Conservation (phyloP, 495 filamentous ascomycete species). For the Podospora anserina region DNA sequence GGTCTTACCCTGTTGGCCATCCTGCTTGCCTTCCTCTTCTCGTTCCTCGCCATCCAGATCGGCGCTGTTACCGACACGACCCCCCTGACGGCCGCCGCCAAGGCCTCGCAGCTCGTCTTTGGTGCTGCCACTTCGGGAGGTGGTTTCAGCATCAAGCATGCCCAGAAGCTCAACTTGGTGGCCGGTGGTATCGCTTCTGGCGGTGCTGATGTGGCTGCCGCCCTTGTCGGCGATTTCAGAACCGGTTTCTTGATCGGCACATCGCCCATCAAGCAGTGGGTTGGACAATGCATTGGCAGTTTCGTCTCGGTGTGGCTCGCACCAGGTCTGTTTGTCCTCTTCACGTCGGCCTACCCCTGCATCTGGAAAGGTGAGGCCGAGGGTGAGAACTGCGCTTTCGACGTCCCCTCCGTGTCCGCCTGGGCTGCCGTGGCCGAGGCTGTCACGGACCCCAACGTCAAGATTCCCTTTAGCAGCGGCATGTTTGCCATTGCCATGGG, state of each 20-base stretch:
- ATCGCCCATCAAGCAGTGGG: conserved; percentile 60
- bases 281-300: conserved; percentile 59
- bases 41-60: conserved; percentile 65
- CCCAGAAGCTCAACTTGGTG: conserved; percentile 61
- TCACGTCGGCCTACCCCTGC: conserved; percentile 64
- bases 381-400: conserved; percentile 50
- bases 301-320: conserved; percentile 61
- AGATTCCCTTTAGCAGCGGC: conserved; percentile 54
- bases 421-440: conserved; percentile 65
- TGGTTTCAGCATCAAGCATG: conserved; percentile 42
- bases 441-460: conserved; percentile 57
- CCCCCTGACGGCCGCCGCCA: conserved; percentile 61
- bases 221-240: conserved; percentile 58
- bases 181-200: conserved; percentile 59
- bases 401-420: conserved; percentile 59
- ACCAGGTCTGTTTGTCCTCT: conserved; percentile 62
- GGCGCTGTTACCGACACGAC: conserved; percentile 61
- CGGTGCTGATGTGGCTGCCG: conserved; percentile 54
- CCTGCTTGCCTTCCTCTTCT: conserved; percentile 63
- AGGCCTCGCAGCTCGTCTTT: conserved; percentile 66
- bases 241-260: conserved; percentile 62
- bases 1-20: conserved; percentile 60
- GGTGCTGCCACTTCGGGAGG: conserved; percentile 57
- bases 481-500: conserved; percentile 58
- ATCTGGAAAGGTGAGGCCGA: conserved; percentile 42